These are phyloP conservation scores for Verticillium nubilum DNA, from an alignment of 2,329 filamentous ascomycete genomes.

Conservation along the genomic window DNA sequence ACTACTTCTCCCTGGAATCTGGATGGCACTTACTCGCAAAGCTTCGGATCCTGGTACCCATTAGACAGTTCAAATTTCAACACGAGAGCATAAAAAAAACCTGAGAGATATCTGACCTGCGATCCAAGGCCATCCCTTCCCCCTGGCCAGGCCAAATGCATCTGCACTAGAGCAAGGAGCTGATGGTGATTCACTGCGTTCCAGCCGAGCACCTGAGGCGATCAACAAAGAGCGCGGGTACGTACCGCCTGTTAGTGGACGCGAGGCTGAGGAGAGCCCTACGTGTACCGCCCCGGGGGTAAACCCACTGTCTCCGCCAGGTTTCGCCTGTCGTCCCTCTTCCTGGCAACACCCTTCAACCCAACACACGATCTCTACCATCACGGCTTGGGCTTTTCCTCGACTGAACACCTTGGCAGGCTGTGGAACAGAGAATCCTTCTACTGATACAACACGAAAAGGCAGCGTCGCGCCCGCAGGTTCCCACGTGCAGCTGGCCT, in stretches of 20 bases:
- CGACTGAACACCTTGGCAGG: background rate
- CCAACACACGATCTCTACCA: background rate
- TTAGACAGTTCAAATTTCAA: background rate
- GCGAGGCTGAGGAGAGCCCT: constrained; percentile 1
- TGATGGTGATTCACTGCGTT: background rate
- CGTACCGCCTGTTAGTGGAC: background rate
- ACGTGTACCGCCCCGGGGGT: background rate
- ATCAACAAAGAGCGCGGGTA: background rate
- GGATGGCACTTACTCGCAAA: no score
- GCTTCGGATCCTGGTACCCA: no score
- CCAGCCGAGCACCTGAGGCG: background rate
- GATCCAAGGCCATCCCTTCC: background rate
- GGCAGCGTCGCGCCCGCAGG: background rate
- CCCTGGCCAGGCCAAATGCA: background rate
- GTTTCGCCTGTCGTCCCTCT: background rate
- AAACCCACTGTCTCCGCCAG: background rate
- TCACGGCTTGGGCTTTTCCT: background rate
- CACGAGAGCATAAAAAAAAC: background rate
- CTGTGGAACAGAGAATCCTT: background rate
- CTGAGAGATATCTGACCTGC: background rate
- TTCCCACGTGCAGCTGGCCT: background rate
- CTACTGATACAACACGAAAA: background rate
- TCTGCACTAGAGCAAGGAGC: background rate
- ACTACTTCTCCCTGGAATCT: background rate
- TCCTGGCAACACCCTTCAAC: background rate